Conservation (phyloP, 2,329 filamentous ascomycete genomes). For the Phyllachora maydis region DNA sequence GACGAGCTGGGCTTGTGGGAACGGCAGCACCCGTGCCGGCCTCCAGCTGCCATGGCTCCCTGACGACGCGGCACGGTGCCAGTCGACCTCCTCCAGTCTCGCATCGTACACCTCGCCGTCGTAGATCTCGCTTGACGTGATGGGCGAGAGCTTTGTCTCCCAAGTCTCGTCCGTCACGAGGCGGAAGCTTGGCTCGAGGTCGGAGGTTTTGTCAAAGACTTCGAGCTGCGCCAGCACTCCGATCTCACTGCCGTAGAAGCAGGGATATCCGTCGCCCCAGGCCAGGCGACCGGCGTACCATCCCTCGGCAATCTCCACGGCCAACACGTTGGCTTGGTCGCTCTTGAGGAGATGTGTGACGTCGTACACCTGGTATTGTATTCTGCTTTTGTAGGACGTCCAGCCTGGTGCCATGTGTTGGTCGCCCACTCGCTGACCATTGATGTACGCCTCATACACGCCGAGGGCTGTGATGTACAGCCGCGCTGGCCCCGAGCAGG, state of each 20-base stretch:
- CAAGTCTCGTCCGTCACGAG: conserved; percentile 17
- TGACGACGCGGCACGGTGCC: conserved; percentile 1
- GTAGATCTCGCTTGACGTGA: conserved; percentile 21
- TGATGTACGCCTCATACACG: conserved; percentile 14
- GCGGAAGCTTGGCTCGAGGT: conserved; percentile 1
- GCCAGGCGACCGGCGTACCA: conserved; percentile 18
- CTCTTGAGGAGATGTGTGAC: conserved; percentile 12
- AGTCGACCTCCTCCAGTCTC: conserved; percentile 9
- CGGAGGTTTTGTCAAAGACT: conserved; percentile 8
- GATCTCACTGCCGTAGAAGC: conserved; percentile 16
- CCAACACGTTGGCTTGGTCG: conserved; percentile 12
- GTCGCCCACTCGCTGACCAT: conserved; percentile 11
- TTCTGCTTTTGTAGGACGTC: conserved; percentile 17
- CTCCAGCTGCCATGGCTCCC: no score
- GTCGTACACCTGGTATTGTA: conserved; percentile 20
- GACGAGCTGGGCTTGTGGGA: conserved; percentile 7
- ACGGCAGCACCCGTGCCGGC: conserved; percentile 8
- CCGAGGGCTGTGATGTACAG: conserved; percentile 15
- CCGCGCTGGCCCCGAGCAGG: conserved; percentile 5
- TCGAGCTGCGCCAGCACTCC: conserved; percentile 9
- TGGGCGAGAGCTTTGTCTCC: conserved; percentile 12
- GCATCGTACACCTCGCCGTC: conserved; percentile 30
- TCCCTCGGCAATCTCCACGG: conserved; percentile 19
- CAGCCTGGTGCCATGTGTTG: conserved; percentile 17
- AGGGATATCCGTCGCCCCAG: conserved; percentile 7